Conservation (phyloP, 805 yeast genomes). For the Wickerhamiella bombiphila region DNA sequence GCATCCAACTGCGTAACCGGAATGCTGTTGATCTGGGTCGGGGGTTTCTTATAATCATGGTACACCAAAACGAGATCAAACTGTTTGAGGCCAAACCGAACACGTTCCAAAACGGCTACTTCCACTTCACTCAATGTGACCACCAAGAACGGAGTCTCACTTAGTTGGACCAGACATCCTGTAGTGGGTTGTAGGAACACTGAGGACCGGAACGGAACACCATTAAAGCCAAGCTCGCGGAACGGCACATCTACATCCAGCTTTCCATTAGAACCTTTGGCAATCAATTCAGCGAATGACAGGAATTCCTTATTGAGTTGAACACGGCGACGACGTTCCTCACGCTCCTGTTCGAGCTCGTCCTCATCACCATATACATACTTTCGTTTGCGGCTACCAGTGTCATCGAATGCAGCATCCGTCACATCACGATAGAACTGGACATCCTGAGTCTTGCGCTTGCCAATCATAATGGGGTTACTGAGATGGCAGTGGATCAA, state of each 20-base stretch:
- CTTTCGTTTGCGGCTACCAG: constrained; percentile 71
- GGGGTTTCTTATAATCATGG: constrained; percentile 78
- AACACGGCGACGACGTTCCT: constrained; percentile 85
- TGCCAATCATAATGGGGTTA: constrained; percentile 88
- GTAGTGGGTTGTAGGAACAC: constrained; percentile 94
- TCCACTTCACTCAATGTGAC: constrained; percentile 85
- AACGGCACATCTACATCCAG: constrained; percentile 88
- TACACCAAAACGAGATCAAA: constrained; percentile 94
- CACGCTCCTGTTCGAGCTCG: constrained; percentile 96
- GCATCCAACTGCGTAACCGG: constrained; percentile 87
- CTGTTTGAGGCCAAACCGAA: constrained; percentile 90
- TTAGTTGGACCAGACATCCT: constrained; percentile 85
- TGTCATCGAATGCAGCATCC: constrained; percentile 91
- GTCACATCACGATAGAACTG: constrained; percentile 96
- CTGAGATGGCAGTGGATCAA: constrained; percentile 85
- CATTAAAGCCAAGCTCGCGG: constrained; percentile 90
- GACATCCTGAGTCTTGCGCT: constrained; percentile 85
- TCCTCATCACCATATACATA: constrained; percentile 93
- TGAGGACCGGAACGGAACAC: constrained; percentile 92
- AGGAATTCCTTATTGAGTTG: constrained; percentile 84
- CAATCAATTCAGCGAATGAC: constrained; percentile 75
- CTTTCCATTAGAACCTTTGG: constrained; percentile 72
- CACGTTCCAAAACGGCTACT: constrained; percentile 90
- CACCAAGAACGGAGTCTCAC: constrained; percentile 91
- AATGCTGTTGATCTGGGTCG: constrained; percentile 83